Conservation (phyloP, 306 rosid species). For the Gillenia trifoliata region DNA sequence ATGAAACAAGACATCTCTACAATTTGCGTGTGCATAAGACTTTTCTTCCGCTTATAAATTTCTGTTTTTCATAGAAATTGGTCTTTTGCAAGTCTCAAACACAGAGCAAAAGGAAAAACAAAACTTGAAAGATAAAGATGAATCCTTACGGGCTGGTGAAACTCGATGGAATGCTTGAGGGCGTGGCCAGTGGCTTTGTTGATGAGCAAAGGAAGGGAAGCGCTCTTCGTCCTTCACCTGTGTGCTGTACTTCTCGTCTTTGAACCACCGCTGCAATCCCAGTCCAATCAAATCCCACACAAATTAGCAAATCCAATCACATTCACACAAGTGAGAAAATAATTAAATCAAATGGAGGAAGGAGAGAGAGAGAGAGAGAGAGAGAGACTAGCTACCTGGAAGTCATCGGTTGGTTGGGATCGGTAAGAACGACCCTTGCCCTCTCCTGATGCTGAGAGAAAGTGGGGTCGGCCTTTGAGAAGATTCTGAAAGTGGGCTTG, state of each 20-base stretch:
- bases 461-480: constrained; percentile 46
- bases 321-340: background rate
- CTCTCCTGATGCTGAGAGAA: constrained; percentile 48
- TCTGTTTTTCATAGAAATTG: background rate
- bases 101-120: background rate
- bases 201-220: constrained; percentile 62
- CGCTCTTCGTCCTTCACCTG: constrained; percentile 77
- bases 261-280: constrained; percentile 82
- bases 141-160: no score
- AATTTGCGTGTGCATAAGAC: background rate
- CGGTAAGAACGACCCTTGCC: constrained; percentile 51
- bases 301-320: background rate
- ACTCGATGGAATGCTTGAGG: constrained; percentile 70
- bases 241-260: constrained; percentile 82
- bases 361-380: no score
- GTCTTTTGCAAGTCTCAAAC: background rate
- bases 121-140: background rate
- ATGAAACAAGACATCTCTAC: constrained; percentile 4
- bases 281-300: constrained; percentile 1
- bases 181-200: constrained; percentile 80
- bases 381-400: constrained; percentile 36
- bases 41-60: background rate
- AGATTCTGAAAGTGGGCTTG: constrained; percentile 43
- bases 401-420: constrained; percentile 41
- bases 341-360: background rate